Evolutionary conservation across 139 green algal genomes (phyloP), one percentile per base, ranked within the genome.

Genomic region (Penium margaritaceum): DNA sequence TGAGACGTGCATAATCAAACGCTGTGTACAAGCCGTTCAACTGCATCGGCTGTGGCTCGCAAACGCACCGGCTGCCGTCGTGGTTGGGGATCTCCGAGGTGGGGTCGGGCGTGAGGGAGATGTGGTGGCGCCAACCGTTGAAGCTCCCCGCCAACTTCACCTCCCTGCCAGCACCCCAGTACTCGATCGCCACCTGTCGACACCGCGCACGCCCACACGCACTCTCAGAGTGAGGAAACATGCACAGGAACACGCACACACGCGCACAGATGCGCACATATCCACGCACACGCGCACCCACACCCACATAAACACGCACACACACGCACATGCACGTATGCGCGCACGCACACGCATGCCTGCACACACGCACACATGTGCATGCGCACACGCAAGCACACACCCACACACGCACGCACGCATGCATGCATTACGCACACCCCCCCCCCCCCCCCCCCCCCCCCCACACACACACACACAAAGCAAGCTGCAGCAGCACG

Each of bases 71-170:
- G n/a, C n/a, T n/a, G 37, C 67, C 67, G 27, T 67, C 67, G 6
- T 2, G 6, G 27, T 33, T 15, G 34, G 44, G 67, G 36, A 75
- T 75, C n/a, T 62, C 41, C 5, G 67, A 67, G 36, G 17, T 66
- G 24, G 34, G 46, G 29, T 75, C 67, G 24, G 44, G 46, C 44
- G 38, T 17, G 44, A 75, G 35, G 3, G 35, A 21, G 15, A 75
- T 24, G 67, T 75, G 37, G n/a, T 75, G 24, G 5, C 7, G 34
- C 67, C 67, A 75, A 3, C 67, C 67, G 44, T 75, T 75, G 57
- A 75, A 75, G 37, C 5, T 39, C n/a, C 67, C 67, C 38, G 43
- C 67, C 57, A 75, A n/a, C 67, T 75, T n/a, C n/a, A 75, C 57
- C 9, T 39, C n/a, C 4, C n/a, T 41, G 24, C 67, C 67, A 19